phyloP scores from a whole-genome alignment of 2,329 filamentous ascomycete species.

The Juglanconis sp. region DNA sequence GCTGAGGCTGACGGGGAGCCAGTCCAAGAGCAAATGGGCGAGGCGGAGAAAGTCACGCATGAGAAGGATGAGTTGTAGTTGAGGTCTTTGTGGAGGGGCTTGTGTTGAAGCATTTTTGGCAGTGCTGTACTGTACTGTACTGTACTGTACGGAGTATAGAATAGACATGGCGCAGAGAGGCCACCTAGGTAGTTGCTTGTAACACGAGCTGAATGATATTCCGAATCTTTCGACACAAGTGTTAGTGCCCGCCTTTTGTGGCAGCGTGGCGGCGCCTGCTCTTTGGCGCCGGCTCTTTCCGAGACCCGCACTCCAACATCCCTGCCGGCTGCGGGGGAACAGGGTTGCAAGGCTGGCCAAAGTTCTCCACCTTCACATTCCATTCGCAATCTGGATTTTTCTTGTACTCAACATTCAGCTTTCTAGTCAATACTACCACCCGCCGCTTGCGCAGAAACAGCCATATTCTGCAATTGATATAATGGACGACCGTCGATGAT shows the following conservation, averaged over 20 bases:
- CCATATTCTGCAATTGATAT: not conserved
- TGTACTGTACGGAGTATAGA: no score
- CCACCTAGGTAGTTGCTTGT: no score
- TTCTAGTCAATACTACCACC: not conserved
- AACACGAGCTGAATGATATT: no score
- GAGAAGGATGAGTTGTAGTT: constrained; percentile 25
- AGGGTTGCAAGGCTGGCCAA: not conserved
- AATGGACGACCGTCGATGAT: constrained; percentile 9
- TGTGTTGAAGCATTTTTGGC: not conserved
- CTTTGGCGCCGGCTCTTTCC: not conserved
- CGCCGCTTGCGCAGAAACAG: not conserved
- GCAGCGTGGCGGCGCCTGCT: not conserved
- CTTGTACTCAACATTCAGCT: not conserved
- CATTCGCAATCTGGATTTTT: not conserved
- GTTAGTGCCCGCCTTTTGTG: no score
- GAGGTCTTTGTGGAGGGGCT: not conserved
- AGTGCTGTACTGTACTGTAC: no score
- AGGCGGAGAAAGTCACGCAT: not conserved
- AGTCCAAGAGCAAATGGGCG: not conserved
- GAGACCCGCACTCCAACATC: not conserved
- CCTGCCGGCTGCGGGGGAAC: not conserved
- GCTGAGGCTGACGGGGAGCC: not conserved
- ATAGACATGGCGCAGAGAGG: no score
- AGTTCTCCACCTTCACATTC: not conserved
- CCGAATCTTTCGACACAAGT: no score